These are phyloP conservation scores for Rutstroemia sp. DNA, from an alignment of 2,329 filamentous ascomycete genomes.

Conservation along the genomic window DNA sequence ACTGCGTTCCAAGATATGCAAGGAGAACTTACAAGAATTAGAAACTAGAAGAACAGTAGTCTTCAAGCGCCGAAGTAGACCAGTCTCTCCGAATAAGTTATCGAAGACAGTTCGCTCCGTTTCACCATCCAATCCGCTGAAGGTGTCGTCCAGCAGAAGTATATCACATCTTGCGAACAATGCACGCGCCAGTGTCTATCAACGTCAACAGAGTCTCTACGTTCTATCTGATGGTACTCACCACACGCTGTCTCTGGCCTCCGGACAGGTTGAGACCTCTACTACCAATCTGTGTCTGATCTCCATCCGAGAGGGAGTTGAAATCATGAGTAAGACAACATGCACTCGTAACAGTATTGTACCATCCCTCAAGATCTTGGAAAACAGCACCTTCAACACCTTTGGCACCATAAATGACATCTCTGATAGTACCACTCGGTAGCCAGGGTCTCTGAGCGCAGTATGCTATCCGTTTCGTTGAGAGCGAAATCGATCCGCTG, in stretches of 20 bases:
- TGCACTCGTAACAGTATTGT: constrained; percentile 26
- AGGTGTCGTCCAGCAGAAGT: constrained; percentile 39
- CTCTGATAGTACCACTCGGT: constrained; percentile 29
- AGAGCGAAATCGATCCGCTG: constrained; percentile 23
- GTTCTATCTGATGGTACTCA: constrained; percentile 14
- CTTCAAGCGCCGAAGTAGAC: constrained; percentile 33
- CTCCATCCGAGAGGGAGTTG: constrained; percentile 27
- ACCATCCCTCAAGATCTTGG: constrained; percentile 24
- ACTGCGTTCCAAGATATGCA: neutral
- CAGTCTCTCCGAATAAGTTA: constrained; percentile 34
- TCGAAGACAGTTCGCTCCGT: constrained; percentile 38
- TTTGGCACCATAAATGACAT: constrained; percentile 25
- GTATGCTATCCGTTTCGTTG: constrained; percentile 29
- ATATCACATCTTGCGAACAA: constrained; percentile 35
- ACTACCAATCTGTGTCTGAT: constrained; percentile 35
- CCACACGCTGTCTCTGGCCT: constrained; percentile 37
- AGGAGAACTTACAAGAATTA: constrained; percentile 30
- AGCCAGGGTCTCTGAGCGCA: constrained; percentile 35
- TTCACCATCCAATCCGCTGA: constrained; percentile 38
- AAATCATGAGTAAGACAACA: constrained; percentile 25
- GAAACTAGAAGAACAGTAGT: constrained; percentile 39
- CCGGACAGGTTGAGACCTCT: constrained; percentile 37
- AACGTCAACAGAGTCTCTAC: neutral
- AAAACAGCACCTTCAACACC: constrained; percentile 20
- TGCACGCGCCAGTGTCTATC: constrained; percentile 37